Evolutionary conservation across 805 yeast genomes (phyloP), one percentile per base, ranked within the genome.

Genomic region (Alloascoidea hylecoeti): DNA sequence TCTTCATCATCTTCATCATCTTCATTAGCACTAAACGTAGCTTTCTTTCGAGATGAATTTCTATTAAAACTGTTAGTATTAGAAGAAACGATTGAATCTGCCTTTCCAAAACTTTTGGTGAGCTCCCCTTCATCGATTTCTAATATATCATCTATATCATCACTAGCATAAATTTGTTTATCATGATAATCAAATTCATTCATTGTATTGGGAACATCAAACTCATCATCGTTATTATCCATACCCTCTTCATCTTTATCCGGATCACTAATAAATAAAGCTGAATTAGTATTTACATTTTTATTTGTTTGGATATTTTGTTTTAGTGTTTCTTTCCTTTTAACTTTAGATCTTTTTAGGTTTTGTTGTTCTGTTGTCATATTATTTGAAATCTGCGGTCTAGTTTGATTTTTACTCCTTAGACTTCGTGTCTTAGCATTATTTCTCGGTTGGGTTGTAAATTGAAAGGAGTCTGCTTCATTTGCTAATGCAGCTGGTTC

Each of bases 221-320:
- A 23, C 30, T 23, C 30, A 23, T 23, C 30, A 23, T 23, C n/a
- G n/a, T n/a, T n/a, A n/a, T n/a, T n/a, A n/a, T n/a, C n/a, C n/a
- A n/a, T n/a, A n/a, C n/a, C n/a, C 9, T 9, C 13, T 9, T 9
- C n/a, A n/a, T 23, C 30, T 9, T 9, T n/a, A 23, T 23, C 30
- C 30, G 30, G 30, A 23, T 23, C 30, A 23, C n/a, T 23, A 23
- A 23, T n/a, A 23, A 23, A 23, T n/a, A 23, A 23, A 23, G 13
- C n/a, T n/a, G 9, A n/a, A 23, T 23, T 23, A 9, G 13, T 23
- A n/a, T 23, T 23, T 23, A n/a, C 30, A 9, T 23, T 9, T 9
- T 9, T 9, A 9, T n/a, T 23, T 23, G 30, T 23, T n/a, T 9
- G 9, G n/a, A 9, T 23, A 23, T 9, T 9, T 9, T n/a, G 13